These are phyloP conservation scores for Allomyces arbusculus DNA, from an alignment of 192 early-diverging fungal genomes.

Conservation along the genomic window DNA sequence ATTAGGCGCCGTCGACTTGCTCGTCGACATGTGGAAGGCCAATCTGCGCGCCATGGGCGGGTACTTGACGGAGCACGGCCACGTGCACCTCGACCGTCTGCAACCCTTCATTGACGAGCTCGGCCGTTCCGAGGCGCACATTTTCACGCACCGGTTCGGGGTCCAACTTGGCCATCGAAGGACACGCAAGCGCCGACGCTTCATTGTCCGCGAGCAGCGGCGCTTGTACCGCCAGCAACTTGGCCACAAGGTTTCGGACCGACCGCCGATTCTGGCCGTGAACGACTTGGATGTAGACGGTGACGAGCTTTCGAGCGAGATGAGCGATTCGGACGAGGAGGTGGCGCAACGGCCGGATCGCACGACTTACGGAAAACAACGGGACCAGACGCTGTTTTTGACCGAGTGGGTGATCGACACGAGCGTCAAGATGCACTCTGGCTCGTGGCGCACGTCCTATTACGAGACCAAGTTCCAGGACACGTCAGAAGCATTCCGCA, in stretches of 20 bases:
- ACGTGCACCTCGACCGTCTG: conserved; percentile 13
- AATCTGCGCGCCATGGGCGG: conserved; percentile 50
- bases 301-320: conserved; percentile 32
- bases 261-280: background rate
- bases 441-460: conserved; percentile 33
- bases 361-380: conserved; percentile 25
- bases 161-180: too few species aligned
- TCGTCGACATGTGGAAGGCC: conserved; percentile 78
- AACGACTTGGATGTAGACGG: conserved; percentile 14
- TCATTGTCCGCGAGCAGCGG: background rate
- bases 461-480: conserved; percentile 19
- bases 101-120: too few species aligned
- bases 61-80: conserved; percentile 68
- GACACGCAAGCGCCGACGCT: too few species aligned
- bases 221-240: background rate
- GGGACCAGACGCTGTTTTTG: conserved; percentile 17
- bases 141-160: background rate
- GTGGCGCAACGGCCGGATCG: conserved; percentile 9
- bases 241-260: background rate
- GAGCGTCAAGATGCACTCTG: conserved; percentile 14
- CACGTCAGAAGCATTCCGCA: conserved; percentile 1
- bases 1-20: conserved; percentile 46
- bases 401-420: conserved; percentile 7
- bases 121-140: too few species aligned
- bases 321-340: conserved; percentile 14